Evolutionary conservation across 108 stramenopile species (phyloP).

Genomic region (Skeletonema marinoi): DNA sequence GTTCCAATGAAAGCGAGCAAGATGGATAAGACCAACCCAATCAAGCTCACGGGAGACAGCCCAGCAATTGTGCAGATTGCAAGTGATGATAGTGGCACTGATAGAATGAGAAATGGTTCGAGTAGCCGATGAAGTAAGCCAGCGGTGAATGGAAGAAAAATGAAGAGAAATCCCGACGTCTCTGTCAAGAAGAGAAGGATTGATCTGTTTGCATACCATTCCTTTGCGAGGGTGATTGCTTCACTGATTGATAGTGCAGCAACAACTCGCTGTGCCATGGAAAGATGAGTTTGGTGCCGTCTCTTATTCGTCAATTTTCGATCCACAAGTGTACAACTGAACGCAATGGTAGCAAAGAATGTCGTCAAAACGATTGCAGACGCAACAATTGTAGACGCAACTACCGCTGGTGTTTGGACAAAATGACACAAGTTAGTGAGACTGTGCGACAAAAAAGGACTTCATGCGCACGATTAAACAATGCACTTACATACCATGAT

Average conservation of each 20-base stretch:
- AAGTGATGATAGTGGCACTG: constrained; percentile 1
- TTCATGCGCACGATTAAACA: not conserved
- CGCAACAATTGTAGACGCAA: not conserved
- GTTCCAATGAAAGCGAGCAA: not conserved
- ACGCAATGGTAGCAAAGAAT: not conserved
- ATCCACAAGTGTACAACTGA: not conserved
- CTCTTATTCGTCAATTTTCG: not conserved
- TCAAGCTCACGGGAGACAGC: not conserved
- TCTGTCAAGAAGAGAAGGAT: constrained; percentile 3
- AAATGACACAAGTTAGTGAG: not conserved
- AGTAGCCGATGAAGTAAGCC: not conserved
- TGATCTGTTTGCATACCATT: not conserved
- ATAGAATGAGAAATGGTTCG: not conserved
- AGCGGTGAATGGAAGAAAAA: constrained; percentile 10
- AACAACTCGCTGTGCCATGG: not conserved
- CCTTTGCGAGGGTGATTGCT: not conserved
- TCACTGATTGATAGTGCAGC: not conserved
- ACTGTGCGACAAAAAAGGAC: not conserved
- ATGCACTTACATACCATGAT: not conserved
- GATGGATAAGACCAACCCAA: not conserved
- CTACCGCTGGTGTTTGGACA: not conserved
- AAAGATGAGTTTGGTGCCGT: not conserved
- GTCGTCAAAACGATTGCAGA: not conserved
- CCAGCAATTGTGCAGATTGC: not conserved
- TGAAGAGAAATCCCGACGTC: not conserved